A percentile compares a stretch with the other conserved stretches of the same genome.
These are phyloP conservation scores for Pelargonium hybrid DNA, from an alignment of 441 rosid species.

Conservation along the genomic window DNA sequence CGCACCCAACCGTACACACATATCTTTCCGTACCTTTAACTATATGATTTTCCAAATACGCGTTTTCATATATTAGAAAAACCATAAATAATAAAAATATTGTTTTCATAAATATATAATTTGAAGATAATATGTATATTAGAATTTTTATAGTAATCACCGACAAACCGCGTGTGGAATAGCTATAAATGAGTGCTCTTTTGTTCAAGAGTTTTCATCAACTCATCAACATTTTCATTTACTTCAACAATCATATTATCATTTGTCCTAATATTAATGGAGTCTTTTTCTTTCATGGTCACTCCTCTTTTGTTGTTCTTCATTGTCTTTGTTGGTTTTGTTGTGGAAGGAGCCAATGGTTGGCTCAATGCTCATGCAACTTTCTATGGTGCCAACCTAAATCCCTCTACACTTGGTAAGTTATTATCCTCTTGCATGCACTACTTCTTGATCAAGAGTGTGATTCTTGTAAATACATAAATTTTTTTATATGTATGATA, in stretches of 20 bases:
- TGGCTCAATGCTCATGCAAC: conserved; percentile 69
- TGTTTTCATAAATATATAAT: not conserved
- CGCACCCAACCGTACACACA: conserved; percentile 3
- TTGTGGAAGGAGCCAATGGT: conserved; percentile 26
- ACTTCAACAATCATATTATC: too few species aligned
- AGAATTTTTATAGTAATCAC: not conserved
- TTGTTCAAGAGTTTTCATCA: not conserved
- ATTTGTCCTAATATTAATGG: not conserved
- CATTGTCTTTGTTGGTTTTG: conserved; percentile 14
- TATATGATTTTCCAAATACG: not conserved
- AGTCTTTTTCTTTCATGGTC: not conserved
- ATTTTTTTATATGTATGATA: too few species aligned
- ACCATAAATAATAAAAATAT: not conserved
- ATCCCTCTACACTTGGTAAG: conserved; percentile 63
- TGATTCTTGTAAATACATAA: too few species aligned
- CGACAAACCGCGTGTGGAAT: not conserved
- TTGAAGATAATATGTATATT: not conserved
- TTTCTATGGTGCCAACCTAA: conserved; percentile 65
- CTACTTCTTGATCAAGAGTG: too few species aligned
- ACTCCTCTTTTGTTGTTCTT: not conserved
- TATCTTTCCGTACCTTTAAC: not conserved
- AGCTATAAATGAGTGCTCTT: not conserved
- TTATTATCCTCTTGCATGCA: not conserved
- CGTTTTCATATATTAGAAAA: not conserved
- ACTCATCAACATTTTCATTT: not conserved